Base-by-base conservation (phyloP, 1,284 basidiomycete species). In the Cutaneotrichosporon sp. region DNA sequence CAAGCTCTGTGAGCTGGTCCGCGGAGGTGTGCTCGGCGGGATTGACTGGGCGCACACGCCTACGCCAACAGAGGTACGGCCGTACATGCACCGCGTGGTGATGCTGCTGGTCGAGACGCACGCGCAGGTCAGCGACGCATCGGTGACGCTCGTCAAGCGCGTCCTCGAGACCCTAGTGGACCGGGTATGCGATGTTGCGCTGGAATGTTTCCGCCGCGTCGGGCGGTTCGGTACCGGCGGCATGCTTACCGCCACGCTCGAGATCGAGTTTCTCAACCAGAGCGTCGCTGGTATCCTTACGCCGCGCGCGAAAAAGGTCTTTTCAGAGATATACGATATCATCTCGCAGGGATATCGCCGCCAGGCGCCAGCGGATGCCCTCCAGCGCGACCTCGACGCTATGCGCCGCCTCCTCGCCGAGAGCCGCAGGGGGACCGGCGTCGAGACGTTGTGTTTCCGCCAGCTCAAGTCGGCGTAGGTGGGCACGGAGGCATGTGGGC, bases 181-280 rank as follows among this genome's bases (percentile, higher is more conserved):
- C 56, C 84, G 87, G 56, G 78, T 97, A 14, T 87, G 90, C 4
- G 79, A 83, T 8, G 87, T 90, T 61, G 87, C 90, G 0, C 77
- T 97, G 50, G 80, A 80, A 8, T 87, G 85, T 67, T 96, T 98
- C 81, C 81, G 81, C 57, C 84, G 88, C 70, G 84, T 98, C 30
- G 84, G 84, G 61, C 81, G 84, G 37, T 97, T 97, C 67, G 92
- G 94, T 15, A 96, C 96, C 84, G 96, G 96, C 42, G 96, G 96
- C 12, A 98, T 98, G 96, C 80, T 99, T 33, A 84, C 89, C 87
- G 94, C 96, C 2, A 98, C 96, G 2, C 83, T 99, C 26, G 96
- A 98, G 76, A 97, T 97, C 63, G 96, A 98, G 76, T 98, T 97
- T 77, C 84, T 97, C 76, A 93, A 99, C 74, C 94, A 97, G 76